These are phyloP conservation scores for Exserohilum turcica DNA, from an alignment of 2,329 filamentous ascomycete species.

Conservation along the genomic window DNA sequence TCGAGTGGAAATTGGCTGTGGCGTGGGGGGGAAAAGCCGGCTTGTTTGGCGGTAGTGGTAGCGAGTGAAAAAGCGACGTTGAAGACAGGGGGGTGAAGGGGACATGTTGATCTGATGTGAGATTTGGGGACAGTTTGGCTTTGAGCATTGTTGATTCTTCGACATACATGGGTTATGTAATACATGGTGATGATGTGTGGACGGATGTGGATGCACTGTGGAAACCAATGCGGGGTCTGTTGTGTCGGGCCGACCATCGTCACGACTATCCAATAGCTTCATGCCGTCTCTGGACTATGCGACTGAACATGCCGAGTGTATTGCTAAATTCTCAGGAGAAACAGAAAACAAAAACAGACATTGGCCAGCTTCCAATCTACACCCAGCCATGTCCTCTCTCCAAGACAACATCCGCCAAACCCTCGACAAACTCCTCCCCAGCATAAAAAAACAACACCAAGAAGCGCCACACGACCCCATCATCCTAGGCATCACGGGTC, in stretches of 20 bases:
- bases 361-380: background rate
- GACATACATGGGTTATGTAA: background rate
- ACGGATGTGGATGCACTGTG: constrained; percentile 1
- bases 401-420: constrained; percentile 37
- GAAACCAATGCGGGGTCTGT: constrained; percentile 7
- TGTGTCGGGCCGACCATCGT: constrained; percentile 11
- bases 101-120: no score
- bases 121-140: no score
- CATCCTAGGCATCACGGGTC: constrained; percentile 85
- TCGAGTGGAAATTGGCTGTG: constrained; percentile 9
- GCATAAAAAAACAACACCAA: constrained; percentile 28
- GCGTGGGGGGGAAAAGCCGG: background rate
- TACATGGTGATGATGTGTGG: background rate
- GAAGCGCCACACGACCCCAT: constrained; percentile 66
- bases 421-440: constrained; percentile 36
- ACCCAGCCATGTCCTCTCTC: constrained; percentile 29
- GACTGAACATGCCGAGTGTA: background rate
- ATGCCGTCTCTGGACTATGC: background rate
- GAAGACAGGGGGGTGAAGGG: constrained; percentile 1
- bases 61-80: constrained; percentile 2
- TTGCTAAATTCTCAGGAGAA: no score
- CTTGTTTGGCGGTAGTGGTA: constrained; percentile 6
- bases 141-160: background rate
- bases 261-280: constrained; percentile 1
- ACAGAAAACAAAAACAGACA: background rate